Percentiles rank a stretch among this genome's conserved stretches.
Evolutionary conservation across 768 basidiomycete species (phyloP).

Genomic region (Hericium rajendrae): DNA sequence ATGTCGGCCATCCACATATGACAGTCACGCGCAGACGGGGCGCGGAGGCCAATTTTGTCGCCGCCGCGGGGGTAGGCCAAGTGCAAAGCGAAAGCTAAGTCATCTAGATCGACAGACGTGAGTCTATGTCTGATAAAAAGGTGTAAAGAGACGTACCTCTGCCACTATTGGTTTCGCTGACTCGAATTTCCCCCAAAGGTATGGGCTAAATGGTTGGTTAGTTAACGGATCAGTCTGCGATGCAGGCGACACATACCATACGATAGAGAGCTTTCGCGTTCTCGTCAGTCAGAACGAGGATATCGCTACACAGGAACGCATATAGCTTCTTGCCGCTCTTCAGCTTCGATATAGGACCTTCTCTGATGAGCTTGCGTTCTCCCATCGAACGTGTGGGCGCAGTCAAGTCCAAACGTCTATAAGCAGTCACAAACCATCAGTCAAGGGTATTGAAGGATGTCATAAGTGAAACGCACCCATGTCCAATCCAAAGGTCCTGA

Average conservation of each 20-base stretch:
- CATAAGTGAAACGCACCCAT: constrained; percentile 43
- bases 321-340: constrained; percentile 77
- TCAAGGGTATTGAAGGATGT: not conserved
- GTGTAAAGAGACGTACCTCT: constrained; percentile 30
- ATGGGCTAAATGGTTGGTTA: constrained; percentile 45
- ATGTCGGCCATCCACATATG: constrained; percentile 42
- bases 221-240: not conserved
- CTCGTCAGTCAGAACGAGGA: constrained; percentile 78
- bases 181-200: constrained; percentile 54
- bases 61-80: constrained; percentile 68
- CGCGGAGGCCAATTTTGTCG: constrained; percentile 53
- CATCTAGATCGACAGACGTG: constrained; percentile 34
- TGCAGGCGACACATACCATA: constrained; percentile 45
- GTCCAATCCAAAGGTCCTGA: constrained; percentile 77
- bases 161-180: constrained; percentile 41
- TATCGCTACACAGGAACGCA: constrained; percentile 81
- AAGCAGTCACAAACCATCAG: not conserved
- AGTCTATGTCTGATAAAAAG: not conserved
- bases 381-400: constrained; percentile 84
- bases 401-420: constrained; percentile 77
- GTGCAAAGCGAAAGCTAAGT: constrained; percentile 54
- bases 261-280: constrained; percentile 62
- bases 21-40: constrained; percentile 49
- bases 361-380: constrained; percentile 64
- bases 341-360: constrained; percentile 69